These are phyloP conservation scores for Ophiostoma angusticollis DNA, from an alignment of 2,329 filamentous ascomycete species.

Conservation along the genomic window DNA sequence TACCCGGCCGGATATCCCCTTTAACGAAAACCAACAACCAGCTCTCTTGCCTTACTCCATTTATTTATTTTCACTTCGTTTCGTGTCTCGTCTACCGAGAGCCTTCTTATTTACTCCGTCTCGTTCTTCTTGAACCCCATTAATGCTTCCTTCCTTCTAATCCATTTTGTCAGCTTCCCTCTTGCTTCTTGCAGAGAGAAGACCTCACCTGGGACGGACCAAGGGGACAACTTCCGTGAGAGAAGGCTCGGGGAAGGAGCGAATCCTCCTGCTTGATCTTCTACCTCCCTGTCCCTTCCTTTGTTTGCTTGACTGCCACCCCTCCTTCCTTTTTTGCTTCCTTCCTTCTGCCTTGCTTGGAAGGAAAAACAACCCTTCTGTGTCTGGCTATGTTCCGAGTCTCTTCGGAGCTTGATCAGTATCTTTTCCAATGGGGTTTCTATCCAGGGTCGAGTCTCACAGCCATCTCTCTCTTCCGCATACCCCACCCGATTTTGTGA, in stretches of 20 bases:
- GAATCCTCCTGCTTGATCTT: neutral
- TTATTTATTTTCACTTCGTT: neutral
- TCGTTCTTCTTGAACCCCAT: neutral
- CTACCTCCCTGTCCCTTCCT: neutral
- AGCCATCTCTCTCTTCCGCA: slow-evolving; percentile 37
- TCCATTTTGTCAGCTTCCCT: neutral
- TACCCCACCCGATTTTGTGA: slow-evolving; percentile 42
- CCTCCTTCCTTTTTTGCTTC: neutral
- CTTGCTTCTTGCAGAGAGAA: too few species aligned
- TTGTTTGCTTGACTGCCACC: too few species aligned
- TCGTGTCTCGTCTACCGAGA: neutral
- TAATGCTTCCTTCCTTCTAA: neutral
- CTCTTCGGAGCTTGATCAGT: slow-evolving; percentile 10
- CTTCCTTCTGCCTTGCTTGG: neutral
- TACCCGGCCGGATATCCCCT: slow-evolving; percentile 12
- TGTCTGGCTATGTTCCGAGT: slow-evolving; percentile 1
- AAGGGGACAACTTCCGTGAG: too few species aligned
- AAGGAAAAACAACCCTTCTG: too few species aligned
- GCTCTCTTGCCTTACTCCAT: slow-evolving; percentile 3
- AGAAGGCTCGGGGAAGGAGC: too few species aligned
- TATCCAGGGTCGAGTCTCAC: slow-evolving; percentile 36
- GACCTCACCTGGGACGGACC: too few species aligned
- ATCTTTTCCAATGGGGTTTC: slow-evolving; percentile 41
- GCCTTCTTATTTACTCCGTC: neutral
- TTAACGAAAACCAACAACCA: slow-evolving; percentile 9